Evolutionary conservation across 108 stramenopile genomes (phyloP), one percentile per base, ranked within the genome.

Genomic region (Nannochloropsis gaditana): DNA sequence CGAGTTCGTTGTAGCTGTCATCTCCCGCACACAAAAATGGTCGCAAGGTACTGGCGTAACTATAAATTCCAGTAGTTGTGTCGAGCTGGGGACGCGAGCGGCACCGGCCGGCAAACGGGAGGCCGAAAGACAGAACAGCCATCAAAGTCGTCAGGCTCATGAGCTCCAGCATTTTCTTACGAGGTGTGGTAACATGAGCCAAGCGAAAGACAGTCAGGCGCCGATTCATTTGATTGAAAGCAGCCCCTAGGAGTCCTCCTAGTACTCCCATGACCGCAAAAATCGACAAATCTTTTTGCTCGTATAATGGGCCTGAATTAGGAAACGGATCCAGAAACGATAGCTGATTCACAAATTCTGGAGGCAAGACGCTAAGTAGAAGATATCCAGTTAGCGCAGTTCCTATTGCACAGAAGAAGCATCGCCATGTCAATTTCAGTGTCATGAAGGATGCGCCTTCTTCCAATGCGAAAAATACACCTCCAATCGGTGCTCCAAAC

Each of bases 401-500:
- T 42, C 11, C 21, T 44, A n/a, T 45, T n/a, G 43, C 21, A 83
- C 83, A 83, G 17, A 91, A 86, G 44, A 92, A 89, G 73, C 88
- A 92, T 10, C 92, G 90, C 85, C 92, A 88, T 11, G 94, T 91
- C 88, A 94, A 88, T 8, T 84, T 79, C 15, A 85, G 90, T 11
- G 90, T 86, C 91, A 93, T 94, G 89, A 91, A 94, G 11, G 89
- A 89, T 45, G 91, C 90, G 45, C 90, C 92, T 73, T 92, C 92
- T 82, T 92, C 92, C 9, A 92, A 44, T 5, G 91, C 86, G 45
- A 92, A 92, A 9, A 92, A 73, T 31, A 95, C 86, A 17, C 95
- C 95, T 15, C 95, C 95, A 79, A 95, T 92, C 8, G 95, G 95
- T 8, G 95, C 93, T 42, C 94, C 93, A 90, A 95, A 95, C 11